These are phyloP conservation scores for Incumbomyces lentus DNA, from an alignment of 2,329 filamentous ascomycete genomes.

Conservation along the genomic window DNA sequence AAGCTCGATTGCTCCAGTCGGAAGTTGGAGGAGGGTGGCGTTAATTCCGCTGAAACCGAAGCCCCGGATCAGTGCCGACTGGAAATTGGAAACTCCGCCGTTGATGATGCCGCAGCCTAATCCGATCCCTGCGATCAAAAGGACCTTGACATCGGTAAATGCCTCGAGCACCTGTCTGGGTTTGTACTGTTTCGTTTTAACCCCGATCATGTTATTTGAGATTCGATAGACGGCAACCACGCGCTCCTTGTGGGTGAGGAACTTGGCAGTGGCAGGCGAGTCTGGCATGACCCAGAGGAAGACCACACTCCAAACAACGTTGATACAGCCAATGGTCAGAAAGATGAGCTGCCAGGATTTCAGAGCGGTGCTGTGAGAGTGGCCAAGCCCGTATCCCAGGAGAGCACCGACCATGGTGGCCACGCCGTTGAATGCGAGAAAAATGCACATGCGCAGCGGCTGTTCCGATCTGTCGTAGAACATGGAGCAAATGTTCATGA, in stretches of 20 bases:
- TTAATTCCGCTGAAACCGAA: constrained; percentile 31
- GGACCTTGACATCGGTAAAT: constrained; percentile 28
- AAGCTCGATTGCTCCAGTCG: constrained; percentile 27
- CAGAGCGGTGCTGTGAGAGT: constrained; percentile 21
- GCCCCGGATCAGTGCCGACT: constrained; percentile 36
- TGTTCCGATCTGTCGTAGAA: constrained; percentile 31
- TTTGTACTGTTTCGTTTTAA: constrained; percentile 29
- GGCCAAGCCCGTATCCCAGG: constrained; percentile 27
- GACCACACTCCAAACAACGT: constrained; percentile 33
- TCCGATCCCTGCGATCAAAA: constrained; percentile 32
- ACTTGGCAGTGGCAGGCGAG: constrained; percentile 29
- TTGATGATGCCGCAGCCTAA: constrained; percentile 39
- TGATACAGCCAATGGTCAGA: constrained; percentile 33
- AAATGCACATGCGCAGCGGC: constrained; percentile 27
- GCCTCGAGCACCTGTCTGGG: constrained; percentile 31
- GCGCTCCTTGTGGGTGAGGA: constrained; percentile 30
- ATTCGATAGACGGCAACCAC: constrained; percentile 32
- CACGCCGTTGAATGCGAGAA: constrained; percentile 29
- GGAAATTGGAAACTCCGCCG: constrained; percentile 41
- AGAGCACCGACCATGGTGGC: constrained; percentile 30
- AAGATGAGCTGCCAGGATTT: constrained; percentile 32
- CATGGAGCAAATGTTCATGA: constrained; percentile 30
- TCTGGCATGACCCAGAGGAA: constrained; percentile 30
- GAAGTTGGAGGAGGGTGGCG: constrained; percentile 27
- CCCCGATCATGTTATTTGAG: constrained; percentile 33